These are phyloP conservation scores for Dictyostelium purpureum DNA, from an alignment of 78 protist genomes.

Conservation along the genomic window DNA sequence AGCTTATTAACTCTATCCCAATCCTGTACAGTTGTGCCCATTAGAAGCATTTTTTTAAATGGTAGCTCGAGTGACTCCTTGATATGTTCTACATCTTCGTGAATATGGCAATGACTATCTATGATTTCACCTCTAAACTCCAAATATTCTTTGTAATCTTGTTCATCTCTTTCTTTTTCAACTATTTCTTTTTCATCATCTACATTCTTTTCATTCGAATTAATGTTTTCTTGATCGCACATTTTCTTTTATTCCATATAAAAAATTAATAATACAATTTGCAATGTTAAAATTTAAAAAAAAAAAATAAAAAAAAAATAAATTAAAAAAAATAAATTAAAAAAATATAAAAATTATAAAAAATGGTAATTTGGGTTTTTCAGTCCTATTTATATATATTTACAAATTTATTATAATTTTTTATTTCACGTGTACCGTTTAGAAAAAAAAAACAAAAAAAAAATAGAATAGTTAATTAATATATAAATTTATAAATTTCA, in stretches of 20 bases:
- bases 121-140: not conserved
- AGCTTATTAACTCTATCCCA: conserved; percentile 51
- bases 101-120: conserved; percentile 68
- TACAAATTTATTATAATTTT: too few species aligned
- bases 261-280: not conserved
- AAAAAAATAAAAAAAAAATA: not conserved
- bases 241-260: not conserved
- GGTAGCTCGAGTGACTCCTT: not conserved
- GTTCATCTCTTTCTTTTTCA: not conserved
- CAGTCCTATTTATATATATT: too few species aligned
- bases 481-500: too few species aligned
- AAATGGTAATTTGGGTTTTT: too few species aligned
- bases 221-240: not conserved
- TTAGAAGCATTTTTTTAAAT: not conserved
- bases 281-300: not conserved
- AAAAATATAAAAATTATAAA: too few species aligned
- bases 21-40: conserved; percentile 69
- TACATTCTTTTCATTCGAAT: too few species aligned
- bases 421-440: too few species aligned
- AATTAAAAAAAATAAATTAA: too few species aligned
- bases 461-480: too few species aligned
- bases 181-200: not conserved
- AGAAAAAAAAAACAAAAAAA: too few species aligned
- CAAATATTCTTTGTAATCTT: not conserved
- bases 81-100: conserved; percentile 28